These are phyloP conservation scores for Neoascochyta sp. DNA, from an alignment of 2,329 filamentous ascomycete genomes.

Conservation along the genomic window DNA sequence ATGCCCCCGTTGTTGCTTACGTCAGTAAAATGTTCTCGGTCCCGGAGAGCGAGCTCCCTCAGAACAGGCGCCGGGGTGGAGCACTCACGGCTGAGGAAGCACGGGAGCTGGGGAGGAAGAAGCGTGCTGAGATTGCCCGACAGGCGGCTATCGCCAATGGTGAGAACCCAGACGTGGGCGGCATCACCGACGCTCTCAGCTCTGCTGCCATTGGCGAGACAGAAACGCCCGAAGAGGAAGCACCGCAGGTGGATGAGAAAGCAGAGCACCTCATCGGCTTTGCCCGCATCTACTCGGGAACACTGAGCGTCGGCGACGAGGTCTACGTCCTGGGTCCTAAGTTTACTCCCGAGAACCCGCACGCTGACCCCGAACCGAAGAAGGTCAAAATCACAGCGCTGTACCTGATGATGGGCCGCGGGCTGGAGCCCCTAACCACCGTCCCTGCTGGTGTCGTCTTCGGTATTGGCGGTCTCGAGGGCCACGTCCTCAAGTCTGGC, in stretches of 20 bases:
- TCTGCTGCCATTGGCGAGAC: slow-evolving; percentile 52
- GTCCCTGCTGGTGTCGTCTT: slow-evolving; percentile 95
- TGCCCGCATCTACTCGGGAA: slow-evolving; percentile 88
- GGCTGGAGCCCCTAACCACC: slow-evolving; percentile 73
- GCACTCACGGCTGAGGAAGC: slow-evolving; percentile 85
- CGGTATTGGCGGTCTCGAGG: slow-evolving; percentile 87
- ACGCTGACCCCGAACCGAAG: slow-evolving; percentile 68
- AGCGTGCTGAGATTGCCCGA: slow-evolving; percentile 81
- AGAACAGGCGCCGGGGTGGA: slow-evolving; percentile 69
- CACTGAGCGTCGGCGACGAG: slow-evolving; percentile 80
- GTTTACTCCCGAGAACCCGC: slow-evolving; percentile 76
- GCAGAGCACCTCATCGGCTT: slow-evolving; percentile 92
- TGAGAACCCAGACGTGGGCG: slow-evolving; percentile 48
- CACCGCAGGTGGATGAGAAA: slow-evolving; percentile 59
- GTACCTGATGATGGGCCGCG: slow-evolving; percentile 94
- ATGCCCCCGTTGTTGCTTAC: slow-evolving; percentile 83
- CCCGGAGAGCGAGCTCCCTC: slow-evolving; percentile 83
- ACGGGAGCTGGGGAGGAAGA: slow-evolving; percentile 78
- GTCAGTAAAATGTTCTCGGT: slow-evolving; percentile 98
- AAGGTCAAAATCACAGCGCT: slow-evolving; percentile 82
- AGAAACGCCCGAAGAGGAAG: slow-evolving; percentile 30
- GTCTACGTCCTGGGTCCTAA: slow-evolving; percentile 92
- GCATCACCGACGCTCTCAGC: slow-evolving; percentile 58
- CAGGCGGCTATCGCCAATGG: slow-evolving; percentile 59
- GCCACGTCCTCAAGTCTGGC: slow-evolving; percentile 90